Base-by-base conservation (phyloP, 2,329 filamentous ascomycete genomes). In the Aspergillus thermomutatus region DNA sequence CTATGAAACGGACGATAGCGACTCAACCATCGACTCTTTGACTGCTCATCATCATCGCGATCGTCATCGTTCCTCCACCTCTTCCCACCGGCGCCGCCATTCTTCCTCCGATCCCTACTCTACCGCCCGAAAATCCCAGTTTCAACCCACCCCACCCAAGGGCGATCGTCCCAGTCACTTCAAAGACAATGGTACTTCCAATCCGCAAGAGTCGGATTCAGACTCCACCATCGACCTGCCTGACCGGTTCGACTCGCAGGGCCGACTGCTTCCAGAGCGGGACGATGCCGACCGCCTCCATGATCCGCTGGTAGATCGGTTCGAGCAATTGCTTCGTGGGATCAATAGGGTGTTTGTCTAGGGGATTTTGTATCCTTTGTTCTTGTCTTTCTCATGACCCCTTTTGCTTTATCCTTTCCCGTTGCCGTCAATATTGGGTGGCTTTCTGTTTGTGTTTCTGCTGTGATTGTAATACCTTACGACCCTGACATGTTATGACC, bases 191-290 rank as follows among this genome's bases (percentile, higher is more conserved):
- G 17, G 19, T 23, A 19, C 43, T 46, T 43, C 55, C 49, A 59
- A 62, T 34, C 26, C 41, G 2, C 50, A 58, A 5, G 66, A 66
- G 52, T 60, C 66, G 4, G 72, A 75, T 41, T 79, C 76, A 2
- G 77, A 79, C 52, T 71, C 73, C 17, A 79, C 77, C 1, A 66
- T 78, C 28, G 76, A 79, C 11, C 60, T 79, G 2, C 77, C 77
- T 5, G 67, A 74, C 28, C 71, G 77, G 6, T 79, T 79, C 57
- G 77, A 79, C 57, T 66, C 69, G 11, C 64, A 76, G 10, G 77
- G 77, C 7, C 68, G 69, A 41, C 72, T 66, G 41, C 69, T 77
- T 48, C 64, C 69, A 1, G 66, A 74, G 34, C 59, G 56, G 2
- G 66, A 60, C 7, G 67, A 72, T n/a, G n/a, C n/a, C 34, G 34